phyloP scores from a whole-genome alignment of 2,329 filamentous ascomycete genomes.

The Ophiostoma tasmaniense region DNA sequence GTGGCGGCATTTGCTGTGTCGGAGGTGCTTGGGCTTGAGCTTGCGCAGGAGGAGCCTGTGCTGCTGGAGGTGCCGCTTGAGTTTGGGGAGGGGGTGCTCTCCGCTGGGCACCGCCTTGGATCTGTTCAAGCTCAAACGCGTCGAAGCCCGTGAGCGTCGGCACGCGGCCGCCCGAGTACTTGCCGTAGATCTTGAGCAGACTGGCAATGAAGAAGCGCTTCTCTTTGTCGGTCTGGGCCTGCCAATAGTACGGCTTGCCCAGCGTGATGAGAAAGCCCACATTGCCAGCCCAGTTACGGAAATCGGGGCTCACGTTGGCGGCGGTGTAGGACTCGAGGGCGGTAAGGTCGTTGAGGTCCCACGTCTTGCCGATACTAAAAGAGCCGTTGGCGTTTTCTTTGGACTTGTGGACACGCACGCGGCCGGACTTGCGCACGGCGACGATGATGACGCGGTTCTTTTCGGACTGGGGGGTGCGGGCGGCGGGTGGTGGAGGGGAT shows the following conservation, averaged over 20 bases:
- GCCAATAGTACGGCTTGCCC: constrained; percentile 95
- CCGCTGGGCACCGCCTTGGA: constrained; percentile 50
- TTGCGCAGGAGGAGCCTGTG: not conserved
- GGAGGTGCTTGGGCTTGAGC: not conserved
- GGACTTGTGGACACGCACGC: constrained; percentile 93
- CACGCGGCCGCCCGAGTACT: constrained; percentile 81
- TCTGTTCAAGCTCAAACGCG: constrained; percentile 63
- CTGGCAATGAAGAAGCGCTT: constrained; percentile 98
- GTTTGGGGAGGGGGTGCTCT: constrained; percentile 29
- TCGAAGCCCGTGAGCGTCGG: constrained; percentile 81
- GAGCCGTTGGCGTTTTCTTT: constrained; percentile 89
- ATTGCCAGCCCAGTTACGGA: constrained; percentile 70
- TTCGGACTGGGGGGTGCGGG: constrained; percentile 61
- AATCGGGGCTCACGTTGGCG: constrained; percentile 45
- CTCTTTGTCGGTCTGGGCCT: constrained; percentile 85
- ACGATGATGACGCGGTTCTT: constrained; percentile 90
- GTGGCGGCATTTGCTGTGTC: constrained; percentile 10
- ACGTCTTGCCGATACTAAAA: constrained; percentile 97
- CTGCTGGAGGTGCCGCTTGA: constrained; percentile 16
- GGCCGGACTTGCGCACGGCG: constrained; percentile 81
- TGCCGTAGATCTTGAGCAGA: constrained; percentile 89
- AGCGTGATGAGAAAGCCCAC: constrained; percentile 82
- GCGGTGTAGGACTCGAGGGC: constrained; percentile 75
- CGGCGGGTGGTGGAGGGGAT: constrained; percentile 70
- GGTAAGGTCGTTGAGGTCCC: constrained; percentile 85